Percentiles rank a stretch among this genome's conserved stretches.
Evolutionary conservation across 352 stramenopile genomes (phyloP).

Genomic region (Plasmopara viticola): DNA sequence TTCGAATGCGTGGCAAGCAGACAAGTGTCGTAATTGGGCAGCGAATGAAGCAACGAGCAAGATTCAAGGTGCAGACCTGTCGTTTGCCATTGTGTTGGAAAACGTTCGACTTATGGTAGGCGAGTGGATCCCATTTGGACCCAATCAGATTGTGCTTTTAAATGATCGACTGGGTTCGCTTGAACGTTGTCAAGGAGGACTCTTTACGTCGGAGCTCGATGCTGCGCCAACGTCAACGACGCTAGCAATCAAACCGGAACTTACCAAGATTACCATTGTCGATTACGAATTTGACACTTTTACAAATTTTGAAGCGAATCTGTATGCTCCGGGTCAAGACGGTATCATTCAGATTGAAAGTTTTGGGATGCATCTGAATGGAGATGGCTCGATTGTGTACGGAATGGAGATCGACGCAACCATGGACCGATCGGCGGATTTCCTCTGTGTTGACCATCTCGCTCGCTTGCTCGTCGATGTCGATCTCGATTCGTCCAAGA

Average conservation of each 20-base stretch:
- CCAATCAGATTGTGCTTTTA: conserved; percentile 96
- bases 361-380: conserved; percentile 89
- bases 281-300: conserved; percentile 97
- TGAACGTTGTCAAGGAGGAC: conserved; percentile 93
- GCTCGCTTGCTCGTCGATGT: conserved; percentile 94
- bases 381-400: conserved; percentile 78
- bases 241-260: conserved; percentile 77
- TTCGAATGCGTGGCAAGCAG: conserved; percentile 89
- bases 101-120: conserved; percentile 95
- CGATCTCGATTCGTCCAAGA: conserved; percentile 92
- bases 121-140: conserved; percentile 97
- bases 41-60: conserved; percentile 35
- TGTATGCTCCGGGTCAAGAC: conserved; percentile 89
- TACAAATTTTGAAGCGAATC: conserved; percentile 98
- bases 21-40: conserved; percentile 78
- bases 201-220: conserved; percentile 94
- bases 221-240: conserved; percentile 70
- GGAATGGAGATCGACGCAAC: conserved; percentile 93
- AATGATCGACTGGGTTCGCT: conserved; percentile 95
- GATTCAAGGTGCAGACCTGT: conserved; percentile 91
- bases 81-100: conserved; percentile 94
- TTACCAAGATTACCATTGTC: conserved; percentile 95
- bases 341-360: conserved; percentile 97
- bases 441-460: conserved; percentile 96
- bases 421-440: conserved; percentile 95